A percentile compares a stretch with the other conserved stretches of the same genome.
These are phyloP conservation scores for Blastomyces gilchristii DNA, from an alignment of 2,329 filamentous ascomycete genomes.

Conservation along the genomic window DNA sequence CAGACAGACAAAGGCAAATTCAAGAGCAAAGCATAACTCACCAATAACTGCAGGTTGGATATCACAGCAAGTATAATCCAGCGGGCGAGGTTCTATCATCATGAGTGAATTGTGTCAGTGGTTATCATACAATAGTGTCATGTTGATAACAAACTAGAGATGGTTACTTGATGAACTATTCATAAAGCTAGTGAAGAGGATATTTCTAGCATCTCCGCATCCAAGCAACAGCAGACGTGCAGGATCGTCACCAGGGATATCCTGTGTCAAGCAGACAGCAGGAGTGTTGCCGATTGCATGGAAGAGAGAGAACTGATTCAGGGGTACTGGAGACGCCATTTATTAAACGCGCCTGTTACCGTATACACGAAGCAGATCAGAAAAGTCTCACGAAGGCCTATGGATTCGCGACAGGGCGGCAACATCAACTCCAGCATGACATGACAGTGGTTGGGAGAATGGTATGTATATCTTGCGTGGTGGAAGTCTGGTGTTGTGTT, in stretches of 20 bases:
- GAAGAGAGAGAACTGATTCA: slow-evolving; percentile 22
- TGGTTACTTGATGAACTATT: background rate
- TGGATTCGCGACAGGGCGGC: background rate
- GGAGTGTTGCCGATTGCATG: slow-evolving; percentile 42
- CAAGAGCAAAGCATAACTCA: slow-evolving; percentile 20
- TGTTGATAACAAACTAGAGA: background rate
- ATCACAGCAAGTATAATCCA: slow-evolving; percentile 51
- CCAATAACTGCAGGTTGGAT: slow-evolving; percentile 42
- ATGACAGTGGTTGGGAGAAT: too few species aligned
- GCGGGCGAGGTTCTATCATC: slow-evolving; percentile 22
- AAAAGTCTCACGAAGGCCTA: background rate
- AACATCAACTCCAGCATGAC: background rate
- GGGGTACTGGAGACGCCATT: slow-evolving; percentile 14
- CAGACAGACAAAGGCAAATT: background rate
- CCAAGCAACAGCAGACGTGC: slow-evolving; percentile 45
- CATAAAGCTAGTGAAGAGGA: slow-evolving; percentile 45
- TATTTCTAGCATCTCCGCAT: slow-evolving; percentile 47
- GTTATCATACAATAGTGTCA: background rate
- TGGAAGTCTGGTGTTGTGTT: background rate
- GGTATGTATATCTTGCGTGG: background rate
- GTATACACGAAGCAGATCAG: background rate
- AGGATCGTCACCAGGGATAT: slow-evolving; percentile 41
- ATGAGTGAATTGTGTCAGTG: background rate
- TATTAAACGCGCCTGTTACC: background rate
- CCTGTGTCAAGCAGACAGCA: slow-evolving; percentile 41